Percentiles rank a stretch among this genome's conserved stretches.
Conservation (phyloP, 2,329 filamentous ascomycete genomes). For the Colletotrichum cordylinicola region DNA sequence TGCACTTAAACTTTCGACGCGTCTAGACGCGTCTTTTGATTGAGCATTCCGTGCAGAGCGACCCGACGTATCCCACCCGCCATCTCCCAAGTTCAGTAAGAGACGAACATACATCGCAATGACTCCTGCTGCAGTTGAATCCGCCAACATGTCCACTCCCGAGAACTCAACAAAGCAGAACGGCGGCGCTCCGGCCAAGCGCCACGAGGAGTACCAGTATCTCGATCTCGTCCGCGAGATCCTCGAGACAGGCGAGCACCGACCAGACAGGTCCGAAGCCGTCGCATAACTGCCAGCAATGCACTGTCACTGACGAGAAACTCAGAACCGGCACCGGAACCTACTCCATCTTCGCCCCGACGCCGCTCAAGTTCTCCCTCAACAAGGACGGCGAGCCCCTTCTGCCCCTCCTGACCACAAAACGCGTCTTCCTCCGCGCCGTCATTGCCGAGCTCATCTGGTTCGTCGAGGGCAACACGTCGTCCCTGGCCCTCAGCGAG, state of each 20-base stretch:
- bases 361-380: constrained; percentile 85
- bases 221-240: constrained; percentile 88
- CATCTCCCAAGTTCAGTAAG: not conserved
- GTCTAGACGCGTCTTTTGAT: constrained; percentile 11
- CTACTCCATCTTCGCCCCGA: constrained; percentile 85
- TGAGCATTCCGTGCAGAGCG: not conserved
- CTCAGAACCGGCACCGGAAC: constrained; percentile 90
- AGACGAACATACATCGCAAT: not conserved
- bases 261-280: constrained; percentile 76
- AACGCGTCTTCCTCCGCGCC: constrained; percentile 91
- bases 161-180: constrained; percentile 9
- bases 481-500: constrained; percentile 75
- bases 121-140: constrained; percentile 4
- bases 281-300: not conserved
- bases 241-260: constrained; percentile 81
- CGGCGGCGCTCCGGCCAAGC: constrained; percentile 13
- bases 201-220: constrained; percentile 93
- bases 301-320: not conserved
- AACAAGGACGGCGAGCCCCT: constrained; percentile 67
- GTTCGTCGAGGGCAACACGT: constrained; percentile 89
- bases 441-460: constrained; percentile 93
- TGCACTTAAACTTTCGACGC: constrained; percentile 10
- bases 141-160: not conserved
- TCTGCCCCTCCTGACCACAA: constrained; percentile 94
- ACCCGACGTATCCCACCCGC: not conserved